A percentile compares a stretch with the other conserved stretches of the same genome.
phyloP scores from a whole-genome alignment of 2,329 filamentous ascomycete species.

The Penicillium corylophilum region DNA sequence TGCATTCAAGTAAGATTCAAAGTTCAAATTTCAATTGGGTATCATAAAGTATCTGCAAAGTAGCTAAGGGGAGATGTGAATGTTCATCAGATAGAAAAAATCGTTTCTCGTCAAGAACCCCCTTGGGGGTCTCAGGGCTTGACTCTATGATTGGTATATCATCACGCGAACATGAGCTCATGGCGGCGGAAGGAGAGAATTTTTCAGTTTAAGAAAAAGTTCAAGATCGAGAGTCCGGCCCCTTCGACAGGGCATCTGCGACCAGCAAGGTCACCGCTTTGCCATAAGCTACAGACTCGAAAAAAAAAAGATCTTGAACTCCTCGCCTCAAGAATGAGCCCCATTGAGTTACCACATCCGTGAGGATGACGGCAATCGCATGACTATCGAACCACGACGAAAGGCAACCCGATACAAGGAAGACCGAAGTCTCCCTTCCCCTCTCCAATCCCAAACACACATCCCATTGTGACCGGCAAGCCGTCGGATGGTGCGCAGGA shows the following conservation, averaged over 20 bases:
- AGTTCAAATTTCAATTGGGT: background rate
- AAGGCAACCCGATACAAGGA: constrained; percentile 57
- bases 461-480: constrained; percentile 38
- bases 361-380: constrained; percentile 76
- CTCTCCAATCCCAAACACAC: constrained; percentile 35
- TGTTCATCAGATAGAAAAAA: constrained; percentile 53
- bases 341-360: constrained; percentile 91
- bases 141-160: constrained; percentile 94
- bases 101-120: constrained; percentile 50
- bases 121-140: constrained; percentile 77
- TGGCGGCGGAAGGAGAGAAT: constrained; percentile 5
- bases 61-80: constrained; percentile 7
- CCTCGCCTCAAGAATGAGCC: constrained; percentile 99
- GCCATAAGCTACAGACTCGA: constrained; percentile 55
- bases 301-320: constrained; percentile 52
- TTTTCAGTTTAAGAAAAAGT: too few species aligned
- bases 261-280: constrained; percentile 49
- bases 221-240: constrained; percentile 55
- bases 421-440: constrained; percentile 26
- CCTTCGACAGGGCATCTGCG: constrained; percentile 67
- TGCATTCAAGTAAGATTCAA: constrained; percentile 6
- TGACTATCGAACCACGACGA: constrained; percentile 96
- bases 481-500: constrained; percentile 54
- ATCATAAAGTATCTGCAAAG: background rate
- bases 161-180: constrained; percentile 68